These are phyloP conservation scores for Ormosia semicastrata DNA, from an alignment of 306 rosid species.

Conservation along the genomic window DNA sequence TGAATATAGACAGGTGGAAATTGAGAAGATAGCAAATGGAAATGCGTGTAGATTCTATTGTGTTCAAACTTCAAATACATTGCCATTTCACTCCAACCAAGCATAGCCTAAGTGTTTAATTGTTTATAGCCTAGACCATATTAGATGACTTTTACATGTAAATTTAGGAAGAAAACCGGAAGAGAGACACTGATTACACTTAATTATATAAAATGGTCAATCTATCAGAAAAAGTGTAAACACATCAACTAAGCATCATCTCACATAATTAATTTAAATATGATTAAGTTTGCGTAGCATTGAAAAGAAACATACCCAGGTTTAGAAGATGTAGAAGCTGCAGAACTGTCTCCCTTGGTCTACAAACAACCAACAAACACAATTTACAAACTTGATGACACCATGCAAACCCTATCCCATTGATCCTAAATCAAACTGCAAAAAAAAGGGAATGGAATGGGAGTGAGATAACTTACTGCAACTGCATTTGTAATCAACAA, in stretches of 20 bases:
- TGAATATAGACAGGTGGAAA: not conserved
- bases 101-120: not conserved
- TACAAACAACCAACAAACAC: constrained; percentile 25
- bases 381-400: constrained; percentile 13
- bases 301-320: constrained; percentile 33
- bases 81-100: not conserved
- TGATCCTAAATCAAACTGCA: not conserved
- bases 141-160: not conserved
- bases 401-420: not conserved
- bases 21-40: not conserved
- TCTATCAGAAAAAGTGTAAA: not conserved
- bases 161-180: not conserved
- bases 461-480: constrained; percentile 55
- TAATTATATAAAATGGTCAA: not conserved
- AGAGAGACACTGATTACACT: not conserved
- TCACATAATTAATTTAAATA: not conserved
- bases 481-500: constrained; percentile 70
- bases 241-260: not conserved
- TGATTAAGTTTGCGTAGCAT: not conserved
- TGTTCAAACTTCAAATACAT: not conserved
- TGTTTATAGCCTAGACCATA: not conserved
- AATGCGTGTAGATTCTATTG: not conserved
- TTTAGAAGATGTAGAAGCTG: constrained; percentile 33
- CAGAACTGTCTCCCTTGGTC: constrained; percentile 33
- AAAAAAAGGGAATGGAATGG: not conserved